Evolutionary conservation across 2,329 filamentous ascomycete genomes (phyloP).

Genomic region (Tolypocladium amazonense): DNA sequence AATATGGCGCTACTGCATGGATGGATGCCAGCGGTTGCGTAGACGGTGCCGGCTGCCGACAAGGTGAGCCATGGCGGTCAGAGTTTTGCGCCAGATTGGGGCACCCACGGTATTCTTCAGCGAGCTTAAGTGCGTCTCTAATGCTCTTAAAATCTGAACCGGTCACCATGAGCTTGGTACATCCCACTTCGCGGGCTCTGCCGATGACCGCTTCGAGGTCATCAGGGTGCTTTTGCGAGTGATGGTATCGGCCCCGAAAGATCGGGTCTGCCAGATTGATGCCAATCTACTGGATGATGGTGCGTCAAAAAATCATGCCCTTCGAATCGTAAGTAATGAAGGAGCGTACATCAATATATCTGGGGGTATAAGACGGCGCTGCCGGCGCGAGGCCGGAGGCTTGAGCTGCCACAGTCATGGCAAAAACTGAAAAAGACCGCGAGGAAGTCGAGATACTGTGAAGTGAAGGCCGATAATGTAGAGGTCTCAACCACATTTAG

Average conservation of each 20-base stretch:
- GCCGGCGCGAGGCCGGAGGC: constrained; percentile 6
- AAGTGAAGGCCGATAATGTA: background rate
- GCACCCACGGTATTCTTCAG: constrained; percentile 61
- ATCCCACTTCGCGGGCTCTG: constrained; percentile 68
- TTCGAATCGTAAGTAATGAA: background rate
- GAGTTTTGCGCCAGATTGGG: background rate
- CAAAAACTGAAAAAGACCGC: background rate
- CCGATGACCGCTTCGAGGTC: constrained; percentile 70
- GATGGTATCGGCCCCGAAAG: constrained; percentile 76
- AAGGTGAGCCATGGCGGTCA: constrained; percentile 2
- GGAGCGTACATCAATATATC: constrained; percentile 50
- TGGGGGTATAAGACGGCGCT: constrained; percentile 24
- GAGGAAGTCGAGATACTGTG: background rate
- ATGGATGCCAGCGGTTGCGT: constrained; percentile 86
- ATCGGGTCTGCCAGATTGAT: constrained; percentile 95
- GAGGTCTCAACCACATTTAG: background rate
- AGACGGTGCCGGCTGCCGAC: constrained; percentile 62
- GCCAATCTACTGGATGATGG: constrained; percentile 50
- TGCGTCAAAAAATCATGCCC: constrained; percentile 1
- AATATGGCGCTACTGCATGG: constrained; percentile 81
- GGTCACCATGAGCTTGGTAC: constrained; percentile 83
- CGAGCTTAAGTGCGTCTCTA: constrained; percentile 60
- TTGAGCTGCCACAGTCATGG: constrained; percentile 16
- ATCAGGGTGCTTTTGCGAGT: constrained; percentile 61
- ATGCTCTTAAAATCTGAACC: constrained; percentile 80